Evolutionary conservation across 2,329 filamentous ascomycete genomes (phyloP).

Genomic region (Alternaria ventricosa): DNA sequence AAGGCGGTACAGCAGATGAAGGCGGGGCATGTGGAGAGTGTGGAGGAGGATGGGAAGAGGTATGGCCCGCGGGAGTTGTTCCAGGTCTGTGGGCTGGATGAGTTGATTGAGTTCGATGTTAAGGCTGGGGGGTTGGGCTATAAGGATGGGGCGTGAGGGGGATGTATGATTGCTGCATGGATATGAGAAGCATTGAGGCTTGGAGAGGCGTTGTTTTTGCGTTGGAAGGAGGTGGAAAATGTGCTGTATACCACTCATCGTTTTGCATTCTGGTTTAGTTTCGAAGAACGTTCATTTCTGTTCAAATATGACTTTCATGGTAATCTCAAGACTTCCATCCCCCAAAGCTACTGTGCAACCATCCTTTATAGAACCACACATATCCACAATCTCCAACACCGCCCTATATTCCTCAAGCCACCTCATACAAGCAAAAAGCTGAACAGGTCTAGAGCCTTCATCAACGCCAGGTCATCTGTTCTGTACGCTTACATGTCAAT

Average conservation of each 20-base stretch:
- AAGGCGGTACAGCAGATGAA: conserved; percentile 39
- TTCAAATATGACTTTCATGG: too few species aligned
- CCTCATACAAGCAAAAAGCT: too few species aligned
- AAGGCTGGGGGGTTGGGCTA: conserved; percentile 52
- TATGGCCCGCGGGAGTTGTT: conserved; percentile 59
- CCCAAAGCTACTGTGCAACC: not conserved
- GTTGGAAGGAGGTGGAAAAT: not conserved
- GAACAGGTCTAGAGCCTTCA: too few species aligned
- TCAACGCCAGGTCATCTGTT: too few species aligned
- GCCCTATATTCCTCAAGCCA: not conserved
- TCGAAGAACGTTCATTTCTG: not conserved
- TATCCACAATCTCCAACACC: not conserved
- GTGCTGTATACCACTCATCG: not conserved
- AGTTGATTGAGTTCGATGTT: conserved; percentile 59
- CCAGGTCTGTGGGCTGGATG: conserved; percentile 60
- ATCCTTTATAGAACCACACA: not conserved
- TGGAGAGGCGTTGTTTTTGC: not conserved
- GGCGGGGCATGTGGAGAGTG: conserved; percentile 36
- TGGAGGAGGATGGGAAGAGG: conserved; percentile 52
- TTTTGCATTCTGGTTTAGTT: not conserved
- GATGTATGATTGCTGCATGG: not conserved
- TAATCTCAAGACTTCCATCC: not conserved
- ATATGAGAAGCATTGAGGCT: not conserved
- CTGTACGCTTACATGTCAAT: too few species aligned
- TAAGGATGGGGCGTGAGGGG: conserved; percentile 17